Conservation (phyloP, 2,329 filamentous ascomycete genomes). For the Gyromitra esculenta region DNA sequence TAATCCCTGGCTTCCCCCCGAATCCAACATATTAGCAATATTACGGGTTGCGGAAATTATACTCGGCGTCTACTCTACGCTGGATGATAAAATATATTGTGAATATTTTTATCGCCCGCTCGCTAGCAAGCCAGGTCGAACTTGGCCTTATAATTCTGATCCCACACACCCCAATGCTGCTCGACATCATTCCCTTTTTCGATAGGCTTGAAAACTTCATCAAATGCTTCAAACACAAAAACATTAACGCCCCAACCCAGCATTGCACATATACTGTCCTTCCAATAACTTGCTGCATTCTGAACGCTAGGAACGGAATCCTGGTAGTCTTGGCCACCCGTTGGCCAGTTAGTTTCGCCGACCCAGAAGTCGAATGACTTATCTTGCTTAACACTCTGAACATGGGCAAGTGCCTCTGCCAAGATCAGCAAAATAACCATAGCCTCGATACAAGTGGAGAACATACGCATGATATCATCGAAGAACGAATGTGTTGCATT, state of each 20-base stretch:
- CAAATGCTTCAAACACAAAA: constrained; percentile 79
- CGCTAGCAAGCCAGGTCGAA: constrained; percentile 60
- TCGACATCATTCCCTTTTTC: constrained; percentile 72
- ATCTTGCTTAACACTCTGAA: constrained; percentile 69
- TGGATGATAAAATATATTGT: too few species aligned
- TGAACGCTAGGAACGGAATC: constrained; percentile 69
- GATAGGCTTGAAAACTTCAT: constrained; percentile 76
- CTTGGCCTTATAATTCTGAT: constrained; percentile 66
- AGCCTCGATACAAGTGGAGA: neutral
- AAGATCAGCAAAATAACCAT: constrained; percentile 16
- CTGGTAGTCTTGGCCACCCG: constrained; percentile 71
- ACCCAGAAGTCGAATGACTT: constrained; percentile 70
- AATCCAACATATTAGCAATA: too few species aligned
- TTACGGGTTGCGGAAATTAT: too few species aligned
- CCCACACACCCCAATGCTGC: constrained; percentile 76
- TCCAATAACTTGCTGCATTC: constrained; percentile 71
- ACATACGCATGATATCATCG: constrained; percentile 73
- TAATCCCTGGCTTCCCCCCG: too few species aligned
- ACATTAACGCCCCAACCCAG: constrained; percentile 73
- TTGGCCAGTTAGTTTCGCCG: constrained; percentile 76
- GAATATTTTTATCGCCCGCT: too few species aligned
- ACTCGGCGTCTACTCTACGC: too few species aligned
- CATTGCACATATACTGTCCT: constrained; percentile 71
- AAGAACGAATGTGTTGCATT: constrained; percentile 72
- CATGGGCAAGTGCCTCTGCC: constrained; percentile 63